Evolutionary conservation across 2,329 filamentous ascomycete species (phyloP).

Genomic region (Corniculantispora saksenae): DNA sequence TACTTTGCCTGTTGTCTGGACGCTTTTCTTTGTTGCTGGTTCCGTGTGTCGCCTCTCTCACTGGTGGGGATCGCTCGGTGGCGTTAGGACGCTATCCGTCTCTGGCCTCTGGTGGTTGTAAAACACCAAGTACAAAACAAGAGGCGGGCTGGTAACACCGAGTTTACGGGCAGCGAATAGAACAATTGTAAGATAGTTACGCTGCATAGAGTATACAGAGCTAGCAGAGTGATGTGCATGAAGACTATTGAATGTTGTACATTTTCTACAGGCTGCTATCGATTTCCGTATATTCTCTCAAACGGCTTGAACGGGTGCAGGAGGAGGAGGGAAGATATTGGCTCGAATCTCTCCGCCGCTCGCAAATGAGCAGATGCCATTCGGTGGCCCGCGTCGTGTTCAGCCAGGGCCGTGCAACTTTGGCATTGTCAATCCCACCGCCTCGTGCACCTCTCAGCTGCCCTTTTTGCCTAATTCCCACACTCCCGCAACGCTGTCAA

Average conservation of each 20-base stretch:
- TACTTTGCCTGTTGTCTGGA: not conserved
- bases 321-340: not conserved
- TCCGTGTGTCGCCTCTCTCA: not conserved
- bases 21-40: not conserved
- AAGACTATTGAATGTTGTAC: conserved; percentile 3
- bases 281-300: not conserved
- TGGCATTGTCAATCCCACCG: too few species aligned
- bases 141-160: not conserved
- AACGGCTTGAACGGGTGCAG: too few species aligned
- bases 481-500: not conserved
- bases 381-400: too few species aligned
- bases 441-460: too few species aligned
- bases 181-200: not conserved
- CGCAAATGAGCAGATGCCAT: too few species aligned
- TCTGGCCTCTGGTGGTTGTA: conserved; percentile 5
- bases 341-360: not conserved
- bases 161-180: not conserved
- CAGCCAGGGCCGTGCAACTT: too few species aligned
- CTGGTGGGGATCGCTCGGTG: not conserved
- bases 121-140: conserved; percentile 1
- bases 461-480: not conserved
- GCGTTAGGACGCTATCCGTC: too few species aligned
- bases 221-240: not conserved
- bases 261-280: not conserved
- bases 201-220: not conserved